These are phyloP conservation scores for Trametes cinnabarina DNA, from an alignment of 768 basidiomycete species.

Conservation along the genomic window DNA sequence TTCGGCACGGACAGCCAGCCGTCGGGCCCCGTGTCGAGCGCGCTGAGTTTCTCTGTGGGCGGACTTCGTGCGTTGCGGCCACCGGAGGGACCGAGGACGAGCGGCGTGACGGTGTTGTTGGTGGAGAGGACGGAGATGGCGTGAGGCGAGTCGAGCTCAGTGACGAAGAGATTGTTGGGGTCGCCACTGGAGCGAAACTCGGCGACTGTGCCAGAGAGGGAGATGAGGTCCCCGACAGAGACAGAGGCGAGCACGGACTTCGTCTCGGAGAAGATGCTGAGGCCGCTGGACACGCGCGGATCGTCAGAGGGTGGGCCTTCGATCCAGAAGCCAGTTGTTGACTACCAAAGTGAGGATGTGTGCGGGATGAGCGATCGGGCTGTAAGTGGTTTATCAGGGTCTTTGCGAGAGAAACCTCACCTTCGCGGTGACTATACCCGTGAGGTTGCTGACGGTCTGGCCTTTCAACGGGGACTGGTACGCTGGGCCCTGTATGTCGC, in stretches of 20 bases:
- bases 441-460: constrained; percentile 26
- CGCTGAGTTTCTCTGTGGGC: constrained; percentile 48
- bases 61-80: constrained; percentile 40
- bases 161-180: constrained; percentile 46
- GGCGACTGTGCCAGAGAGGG: constrained; percentile 43
- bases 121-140: constrained; percentile 47
- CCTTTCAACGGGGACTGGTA: constrained; percentile 29
- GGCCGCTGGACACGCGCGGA: constrained; percentile 47
- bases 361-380: not conserved
- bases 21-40: constrained; percentile 51
- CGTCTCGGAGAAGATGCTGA: constrained; percentile 48
- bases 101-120: constrained; percentile 45
- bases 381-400: not conserved
- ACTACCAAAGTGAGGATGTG: no score
- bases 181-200: constrained; percentile 46
- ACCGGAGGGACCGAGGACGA: constrained; percentile 43
- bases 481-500: constrained; percentile 31
- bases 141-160: constrained; percentile 49
- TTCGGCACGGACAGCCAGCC: constrained; percentile 56
- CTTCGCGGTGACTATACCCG: constrained; percentile 29
- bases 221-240: constrained; percentile 48
- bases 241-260: constrained; percentile 34
- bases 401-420: constrained; percentile 13
- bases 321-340: constrained; percentile 47
- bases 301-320: constrained; percentile 40